Evolutionary conservation across 179 eudicot genomes (phyloP).

Genomic region (Camellia oleifera): DNA sequence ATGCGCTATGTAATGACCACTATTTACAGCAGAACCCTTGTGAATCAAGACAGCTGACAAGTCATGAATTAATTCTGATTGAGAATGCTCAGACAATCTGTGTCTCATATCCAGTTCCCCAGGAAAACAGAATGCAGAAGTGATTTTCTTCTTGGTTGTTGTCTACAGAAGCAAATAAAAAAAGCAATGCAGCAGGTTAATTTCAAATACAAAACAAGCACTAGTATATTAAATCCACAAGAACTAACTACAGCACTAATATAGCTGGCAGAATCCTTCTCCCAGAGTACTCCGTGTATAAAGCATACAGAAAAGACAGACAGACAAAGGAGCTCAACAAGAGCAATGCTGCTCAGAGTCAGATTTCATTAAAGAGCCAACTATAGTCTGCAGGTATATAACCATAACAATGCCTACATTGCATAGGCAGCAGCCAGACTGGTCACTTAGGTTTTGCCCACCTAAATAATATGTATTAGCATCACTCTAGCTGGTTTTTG

Average conservation of each 20-base stretch:
- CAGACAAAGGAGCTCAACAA: not conserved
- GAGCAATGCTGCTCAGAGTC: not conserved
- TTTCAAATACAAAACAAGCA: not conserved
- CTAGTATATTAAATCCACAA: not conserved
- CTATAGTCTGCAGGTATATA: not conserved
- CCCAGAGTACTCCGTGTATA: not conserved
- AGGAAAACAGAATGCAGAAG: constrained; percentile 83
- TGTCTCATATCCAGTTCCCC: constrained; percentile 74
- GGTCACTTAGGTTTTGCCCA: not conserved
- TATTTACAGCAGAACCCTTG: constrained; percentile 96
- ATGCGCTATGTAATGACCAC: constrained; percentile 96
- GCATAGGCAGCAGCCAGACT: constrained; percentile 1
- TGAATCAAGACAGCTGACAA: constrained; percentile 90
- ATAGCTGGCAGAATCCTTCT: not conserved
- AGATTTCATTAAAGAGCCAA: not conserved
- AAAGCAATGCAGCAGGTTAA: not conserved
- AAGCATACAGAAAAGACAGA: not conserved
- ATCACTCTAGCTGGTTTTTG: not conserved
- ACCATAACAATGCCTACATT: not conserved
- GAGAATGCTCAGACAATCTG: constrained; percentile 59
- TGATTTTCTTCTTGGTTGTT: constrained; percentile 92
- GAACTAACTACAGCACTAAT: not conserved
- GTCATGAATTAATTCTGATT: constrained; percentile 60
- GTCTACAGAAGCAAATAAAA: constrained; percentile 47
- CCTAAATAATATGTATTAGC: not conserved